phyloP scores from a whole-genome alignment of 306 rosid species.

The Pyrus betulifolia region DNA sequence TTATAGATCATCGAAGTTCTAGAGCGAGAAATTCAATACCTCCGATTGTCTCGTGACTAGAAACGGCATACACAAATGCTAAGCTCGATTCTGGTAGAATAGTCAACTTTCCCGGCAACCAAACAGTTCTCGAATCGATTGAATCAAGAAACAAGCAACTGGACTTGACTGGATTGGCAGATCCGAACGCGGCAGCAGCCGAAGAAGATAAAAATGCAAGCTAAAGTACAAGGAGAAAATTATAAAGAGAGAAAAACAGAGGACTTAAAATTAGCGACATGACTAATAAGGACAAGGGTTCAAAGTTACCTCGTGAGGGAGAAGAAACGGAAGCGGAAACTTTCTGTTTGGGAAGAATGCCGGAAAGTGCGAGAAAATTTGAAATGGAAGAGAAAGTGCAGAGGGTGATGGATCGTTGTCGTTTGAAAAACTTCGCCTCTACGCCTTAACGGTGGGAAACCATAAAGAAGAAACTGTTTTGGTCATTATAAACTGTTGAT shows the following conservation, averaged over 20 bases:
- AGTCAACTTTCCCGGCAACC: conserved; percentile 5
- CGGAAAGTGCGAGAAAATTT: conserved; percentile 19
- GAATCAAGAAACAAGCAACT: neutral
- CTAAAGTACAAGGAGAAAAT: neutral
- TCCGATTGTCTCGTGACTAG: neutral
- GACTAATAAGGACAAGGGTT: conserved; percentile 14
- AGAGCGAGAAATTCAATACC: neutral
- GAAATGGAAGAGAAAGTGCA: neutral
- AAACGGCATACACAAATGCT: neutral
- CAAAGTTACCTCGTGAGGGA: conserved; percentile 30
- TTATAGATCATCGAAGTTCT: neutral
- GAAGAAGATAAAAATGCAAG: neutral
- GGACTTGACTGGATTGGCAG: conserved; percentile 10
- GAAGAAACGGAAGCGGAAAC: neutral
- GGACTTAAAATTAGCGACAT: neutral
- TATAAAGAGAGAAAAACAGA: neutral
- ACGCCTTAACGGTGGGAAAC: conserved; percentile 24
- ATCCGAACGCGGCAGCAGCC: conserved; percentile 28
- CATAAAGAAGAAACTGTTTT: neutral
- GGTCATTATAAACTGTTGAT: neutral
- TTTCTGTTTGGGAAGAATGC: conserved; percentile 30
- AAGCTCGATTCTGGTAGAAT: neutral
- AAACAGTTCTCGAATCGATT: conserved; percentile 11
- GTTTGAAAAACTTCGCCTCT: conserved; percentile 17
- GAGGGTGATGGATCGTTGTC: conserved; percentile 2